Evolutionary conservation across 2,329 filamentous ascomycete genomes (phyloP).

Genomic region (Cytospora leucostoma): DNA sequence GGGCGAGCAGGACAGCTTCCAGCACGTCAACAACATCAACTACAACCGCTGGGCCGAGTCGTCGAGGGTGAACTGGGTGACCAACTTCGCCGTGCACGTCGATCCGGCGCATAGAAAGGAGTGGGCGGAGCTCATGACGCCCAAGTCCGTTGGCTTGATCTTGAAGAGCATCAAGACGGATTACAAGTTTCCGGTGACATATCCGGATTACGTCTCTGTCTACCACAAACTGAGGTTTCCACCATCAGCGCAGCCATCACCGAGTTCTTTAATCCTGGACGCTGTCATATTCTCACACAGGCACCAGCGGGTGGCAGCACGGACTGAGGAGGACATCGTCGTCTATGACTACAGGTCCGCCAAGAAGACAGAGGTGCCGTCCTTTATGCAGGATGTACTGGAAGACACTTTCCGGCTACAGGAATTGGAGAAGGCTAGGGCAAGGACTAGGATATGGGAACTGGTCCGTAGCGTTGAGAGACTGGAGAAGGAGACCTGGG

Average conservation of each 20-base stretch:
- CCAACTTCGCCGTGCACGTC: constrained; percentile 64
- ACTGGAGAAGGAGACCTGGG: constrained; percentile 75
- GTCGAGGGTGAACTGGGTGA: constrained; percentile 75
- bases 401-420: constrained; percentile 46
- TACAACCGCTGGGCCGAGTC: constrained; percentile 86
- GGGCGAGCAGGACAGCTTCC: constrained; percentile 78
- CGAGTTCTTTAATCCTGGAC: constrained; percentile 60
- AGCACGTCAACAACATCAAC: constrained; percentile 84
- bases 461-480: constrained; percentile 59
- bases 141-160: constrained; percentile 70
- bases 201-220: constrained; percentile 79
- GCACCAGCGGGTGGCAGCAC: constrained; percentile 71
- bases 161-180: constrained; percentile 77
- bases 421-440: constrained; percentile 56
- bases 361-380: constrained; percentile 42
- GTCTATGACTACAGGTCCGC: constrained; percentile 64
- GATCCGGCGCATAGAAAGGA: constrained; percentile 61
- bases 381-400: constrained; percentile 45
- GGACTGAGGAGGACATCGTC: constrained; percentile 75
- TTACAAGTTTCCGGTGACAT: constrained; percentile 83
- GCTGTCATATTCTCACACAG: constrained; percentile 73
- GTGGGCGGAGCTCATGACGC: constrained; percentile 72
- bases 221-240: constrained; percentile 71
- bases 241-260: constrained; percentile 45
- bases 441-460: constrained; percentile 54